Evolutionary conservation across 192 early-diverging fungal genomes (phyloP), one percentile per base, ranked within the genome.

Genomic region (Mortierella claussenii): DNA sequence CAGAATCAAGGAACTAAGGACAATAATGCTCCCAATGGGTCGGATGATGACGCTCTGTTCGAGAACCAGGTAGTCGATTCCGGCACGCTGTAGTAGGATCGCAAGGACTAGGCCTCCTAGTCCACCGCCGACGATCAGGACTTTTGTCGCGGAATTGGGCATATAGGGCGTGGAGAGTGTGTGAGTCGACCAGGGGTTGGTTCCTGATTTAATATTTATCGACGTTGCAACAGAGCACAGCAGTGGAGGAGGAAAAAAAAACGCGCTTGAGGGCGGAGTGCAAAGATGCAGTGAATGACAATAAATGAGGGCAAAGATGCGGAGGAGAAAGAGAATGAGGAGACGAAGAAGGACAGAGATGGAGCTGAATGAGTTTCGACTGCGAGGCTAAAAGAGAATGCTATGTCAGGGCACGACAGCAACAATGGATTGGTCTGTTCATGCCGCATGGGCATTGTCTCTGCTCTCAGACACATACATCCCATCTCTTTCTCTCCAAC

Each of bases 41-140:
- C 65, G 65, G 43, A 67, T 56, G 24, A 67, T n/a, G n/a, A 67
- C 65, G 28, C 54, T 67, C 33, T 57, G 44, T 20, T 67, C 65
- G 2, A 67, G 34, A 4, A 67, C 27, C 1, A 55, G 2, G 28
- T 67, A 67, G 21, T 67, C 65, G 26, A 67, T 50, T 2, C 65
- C 65, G 6, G 65, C 65, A 5, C 65, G 55, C 27, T 67, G 50
- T 4, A 67, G 40, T 11, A 67, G 23, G 18, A 67, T 57, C 12
- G 44, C 54, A 24, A 67, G 54, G 34, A 67, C 46, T 1, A 67
- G 34, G 17, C 65, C 65, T 27, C 65, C 65, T 12, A 67, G 21
- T 1, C 65, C 54, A 0, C 65, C 65, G 9, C 65, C 65, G 4
- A 54, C 46, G 21, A 67, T 57, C 7, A 67, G 31, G 21, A 67